Conservation (phyloP, 2,329 filamentous ascomycete genomes). For the Alternaria sp. region DNA sequence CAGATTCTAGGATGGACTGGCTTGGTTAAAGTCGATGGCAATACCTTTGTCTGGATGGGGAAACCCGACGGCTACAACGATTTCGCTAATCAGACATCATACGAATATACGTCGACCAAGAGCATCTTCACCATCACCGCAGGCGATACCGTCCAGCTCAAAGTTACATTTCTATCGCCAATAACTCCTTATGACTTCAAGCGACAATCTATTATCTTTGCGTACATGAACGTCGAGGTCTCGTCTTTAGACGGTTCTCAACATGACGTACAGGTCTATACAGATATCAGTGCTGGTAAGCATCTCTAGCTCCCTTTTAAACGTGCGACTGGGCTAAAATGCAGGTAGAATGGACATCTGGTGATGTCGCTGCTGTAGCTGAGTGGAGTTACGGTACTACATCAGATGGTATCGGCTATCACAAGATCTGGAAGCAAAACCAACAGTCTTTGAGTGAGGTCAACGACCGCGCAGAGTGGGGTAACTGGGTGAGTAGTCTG, state of each 20-base stretch:
- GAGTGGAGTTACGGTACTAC: slow-evolving; percentile 65
- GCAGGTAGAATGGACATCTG: slow-evolving; percentile 71
- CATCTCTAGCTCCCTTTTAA: not conserved
- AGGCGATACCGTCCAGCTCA: slow-evolving; percentile 66
- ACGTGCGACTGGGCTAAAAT: slow-evolving; percentile 9
- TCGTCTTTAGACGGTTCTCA: slow-evolving; percentile 65
- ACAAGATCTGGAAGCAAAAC: slow-evolving; percentile 60
- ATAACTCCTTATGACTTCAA: slow-evolving; percentile 70
- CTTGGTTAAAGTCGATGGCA: slow-evolving; percentile 68
- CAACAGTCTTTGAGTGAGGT: slow-evolving; percentile 57
- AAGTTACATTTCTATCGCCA: slow-evolving; percentile 73
- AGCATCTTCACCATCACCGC: slow-evolving; percentile 74
- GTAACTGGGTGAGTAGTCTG: slow-evolving; percentile 48
- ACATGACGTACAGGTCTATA: slow-evolving; percentile 73
- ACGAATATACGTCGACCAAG: slow-evolving; percentile 74
- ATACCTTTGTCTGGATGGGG: slow-evolving; percentile 49
- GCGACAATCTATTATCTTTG: slow-evolving; percentile 72
- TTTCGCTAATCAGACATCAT: slow-evolving; percentile 65
- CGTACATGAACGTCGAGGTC: slow-evolving; percentile 71
- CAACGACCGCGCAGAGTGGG: slow-evolving; percentile 59
- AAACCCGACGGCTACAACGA: slow-evolving; percentile 54
- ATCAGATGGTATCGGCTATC: slow-evolving; percentile 60
- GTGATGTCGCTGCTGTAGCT: slow-evolving; percentile 62
- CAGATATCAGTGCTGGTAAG: slow-evolving; percentile 73
- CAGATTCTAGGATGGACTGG: slow-evolving; percentile 70